Base-by-base conservation (phyloP, 1,284 basidiomycete genomes). In the Apiotrichum porosum region DNA sequence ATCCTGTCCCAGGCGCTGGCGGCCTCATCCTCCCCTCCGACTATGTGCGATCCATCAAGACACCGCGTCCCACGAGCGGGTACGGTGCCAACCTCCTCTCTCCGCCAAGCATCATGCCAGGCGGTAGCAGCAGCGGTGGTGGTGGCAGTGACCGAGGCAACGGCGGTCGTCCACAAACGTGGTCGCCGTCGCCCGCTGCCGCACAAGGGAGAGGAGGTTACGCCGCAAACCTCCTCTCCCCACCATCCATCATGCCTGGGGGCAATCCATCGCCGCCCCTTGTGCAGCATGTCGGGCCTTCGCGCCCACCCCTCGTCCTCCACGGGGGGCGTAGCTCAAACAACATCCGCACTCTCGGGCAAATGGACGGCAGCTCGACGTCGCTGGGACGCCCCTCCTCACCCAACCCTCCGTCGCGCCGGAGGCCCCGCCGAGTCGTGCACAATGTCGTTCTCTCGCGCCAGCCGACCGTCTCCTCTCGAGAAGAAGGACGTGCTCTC, bases 401-500 rank as follows among this genome's bases (percentile, higher is more conserved):
- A 8, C 17, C 32, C 32, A 34, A 34, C 14, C 17, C 26, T 13
- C 5, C 23, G 24, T 28, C 26, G 26, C n/a, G n/a, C 26, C 26
- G 26, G 1, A 37, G 49, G 18, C 22, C 41, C 9, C 36, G 41
- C 2, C 42, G 49, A 2, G 39, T 51, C 15, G 53, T 50, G 5
- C 41, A 42, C 34, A 33, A 37, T 15, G 34, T 34, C 9, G 17
- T 26, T 1, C 22, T 41, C 0, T 42, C 47, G 14, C 58, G 65
- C 23, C 36, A 61, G 19, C 49, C 49, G 22, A 64, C 64, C 0
- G 66, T 69, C 1, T 49, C 51, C 17, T 58, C 61, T 0, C 54
- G 61, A 30, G 68, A 70, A 37, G 68, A 71, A 45, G 68, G 68
- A 3, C 47, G 59, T 21, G 65, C 65, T 3, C 17, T 62, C 34